These are phyloP conservation scores for Silybum marianum DNA, from an alignment of 129 eudicot species.

Conservation along the genomic window DNA sequence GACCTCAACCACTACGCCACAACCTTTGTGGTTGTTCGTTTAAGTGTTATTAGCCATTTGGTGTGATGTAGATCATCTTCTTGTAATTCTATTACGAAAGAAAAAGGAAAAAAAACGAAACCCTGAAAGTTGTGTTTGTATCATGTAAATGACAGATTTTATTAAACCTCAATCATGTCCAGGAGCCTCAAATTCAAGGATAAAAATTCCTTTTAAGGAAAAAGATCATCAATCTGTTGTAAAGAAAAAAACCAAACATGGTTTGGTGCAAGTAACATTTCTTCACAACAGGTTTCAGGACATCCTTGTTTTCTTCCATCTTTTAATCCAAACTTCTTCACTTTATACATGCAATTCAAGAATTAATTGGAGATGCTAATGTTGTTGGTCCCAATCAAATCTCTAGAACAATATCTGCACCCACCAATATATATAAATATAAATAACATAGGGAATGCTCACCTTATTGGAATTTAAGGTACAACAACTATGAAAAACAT, in stretches of 20 bases:
- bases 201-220: slow-evolving; percentile 23
- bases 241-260: slow-evolving; percentile 30
- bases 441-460: not conserved
- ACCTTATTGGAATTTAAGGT: not conserved
- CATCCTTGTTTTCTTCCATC: slow-evolving; percentile 33
- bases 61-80: not conserved
- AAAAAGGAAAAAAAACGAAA: not conserved
- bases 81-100: not conserved
- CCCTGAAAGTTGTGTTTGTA: not conserved
- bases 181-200: slow-evolving; percentile 19
- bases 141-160: not conserved
- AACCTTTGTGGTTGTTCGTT: not conserved
- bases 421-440: slow-evolving; percentile 17
- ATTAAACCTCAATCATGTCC: not conserved
- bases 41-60: not conserved
- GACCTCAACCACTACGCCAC: too few relatives aligned
- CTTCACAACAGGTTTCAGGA: not conserved
- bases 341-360: slow-evolving; percentile 32
- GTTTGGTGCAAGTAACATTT: slow-evolving; percentile 37
- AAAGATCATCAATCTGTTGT: slow-evolving; percentile 17
- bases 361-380: slow-evolving; percentile 8
- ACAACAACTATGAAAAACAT: not conserved
- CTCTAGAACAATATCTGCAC: slow-evolving; percentile 94
- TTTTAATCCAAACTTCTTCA: slow-evolving; percentile 23
- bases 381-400: slow-evolving; percentile 42